Percentiles rank a stretch among this genome's conserved stretches.
phyloP scores from a whole-genome alignment of 805 yeast genomes.

The Kodamaea leandrae region DNA sequence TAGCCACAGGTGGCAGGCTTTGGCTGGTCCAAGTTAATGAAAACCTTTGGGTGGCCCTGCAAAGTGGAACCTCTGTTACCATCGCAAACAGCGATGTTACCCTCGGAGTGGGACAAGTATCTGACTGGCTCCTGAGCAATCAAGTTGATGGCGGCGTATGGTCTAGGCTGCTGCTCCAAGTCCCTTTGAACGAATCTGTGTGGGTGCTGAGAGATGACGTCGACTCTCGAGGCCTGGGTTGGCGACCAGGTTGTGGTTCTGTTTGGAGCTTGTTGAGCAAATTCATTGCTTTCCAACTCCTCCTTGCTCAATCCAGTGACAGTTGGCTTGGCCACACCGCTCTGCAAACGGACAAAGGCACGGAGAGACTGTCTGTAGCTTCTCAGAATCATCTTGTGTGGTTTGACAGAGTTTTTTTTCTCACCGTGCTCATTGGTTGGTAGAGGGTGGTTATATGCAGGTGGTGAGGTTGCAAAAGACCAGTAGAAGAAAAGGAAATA shows the following conservation, averaged over 20 bases:
- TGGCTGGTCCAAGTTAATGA: constrained; percentile 75
- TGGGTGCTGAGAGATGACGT: constrained; percentile 52
- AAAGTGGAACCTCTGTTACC: constrained; percentile 67
- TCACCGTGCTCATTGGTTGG: neutral
- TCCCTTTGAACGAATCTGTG: constrained; percentile 69
- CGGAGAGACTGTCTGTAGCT: constrained; percentile 1
- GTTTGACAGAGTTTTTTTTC: neutral
- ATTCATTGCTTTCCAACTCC: constrained; percentile 22
- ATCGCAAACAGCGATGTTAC: constrained; percentile 77
- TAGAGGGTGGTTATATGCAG: neutral
- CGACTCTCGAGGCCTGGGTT: constrained; percentile 60
- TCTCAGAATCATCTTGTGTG: neutral
- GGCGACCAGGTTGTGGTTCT: constrained; percentile 67
- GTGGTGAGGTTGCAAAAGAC: neutral
- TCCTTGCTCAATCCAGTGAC: constrained; percentile 17
- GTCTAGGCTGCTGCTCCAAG: constrained; percentile 66
- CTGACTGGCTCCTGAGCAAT: constrained; percentile 71
- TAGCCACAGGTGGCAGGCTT: constrained; percentile 74
- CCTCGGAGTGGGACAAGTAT: constrained; percentile 48
- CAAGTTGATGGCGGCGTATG: constrained; percentile 81
- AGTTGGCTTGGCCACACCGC: constrained; percentile 12
- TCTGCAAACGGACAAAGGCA: constrained; percentile 12
- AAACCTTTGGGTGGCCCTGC: constrained; percentile 84
- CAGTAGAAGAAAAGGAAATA: neutral
- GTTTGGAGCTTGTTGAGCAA: constrained; percentile 72